Conservation (phyloP, 1,284 basidiomycete genomes). For the Ustilago vetiveriae region DNA sequence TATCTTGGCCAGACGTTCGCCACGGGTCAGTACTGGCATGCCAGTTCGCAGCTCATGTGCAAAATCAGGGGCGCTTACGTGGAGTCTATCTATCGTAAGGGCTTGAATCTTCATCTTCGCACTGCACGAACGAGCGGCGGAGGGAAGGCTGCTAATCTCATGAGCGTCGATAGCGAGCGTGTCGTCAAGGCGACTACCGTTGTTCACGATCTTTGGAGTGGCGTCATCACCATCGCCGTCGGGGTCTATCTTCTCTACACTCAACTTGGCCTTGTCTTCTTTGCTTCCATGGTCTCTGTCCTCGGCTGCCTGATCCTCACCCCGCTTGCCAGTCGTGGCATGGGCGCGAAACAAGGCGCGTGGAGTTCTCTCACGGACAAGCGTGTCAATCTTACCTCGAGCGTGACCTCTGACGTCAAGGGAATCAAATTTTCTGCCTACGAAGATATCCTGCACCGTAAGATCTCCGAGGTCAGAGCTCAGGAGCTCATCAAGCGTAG, state of each 20-base stretch:
- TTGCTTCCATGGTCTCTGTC: constrained; percentile 49
- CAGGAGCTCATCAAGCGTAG: constrained; percentile 35
- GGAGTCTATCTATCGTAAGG: constrained; percentile 58
- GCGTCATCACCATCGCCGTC: constrained; percentile 46
- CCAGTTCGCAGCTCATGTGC: constrained; percentile 42
- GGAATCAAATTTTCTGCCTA: constrained; percentile 62
- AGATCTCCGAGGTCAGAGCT: constrained; percentile 39
- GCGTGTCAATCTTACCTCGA: constrained; percentile 52
- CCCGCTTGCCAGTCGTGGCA: constrained; percentile 40
- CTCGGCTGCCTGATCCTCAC: constrained; percentile 39
- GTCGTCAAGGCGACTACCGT: constrained; percentile 45
- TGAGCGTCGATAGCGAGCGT: constrained; percentile 62
- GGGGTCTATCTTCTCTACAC: constrained; percentile 56
- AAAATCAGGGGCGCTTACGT: constrained; percentile 55
- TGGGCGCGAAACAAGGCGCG: constrained; percentile 42
- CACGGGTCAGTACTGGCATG: constrained; percentile 49
- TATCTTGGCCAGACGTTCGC: constrained; percentile 52
- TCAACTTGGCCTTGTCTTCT: constrained; percentile 49
- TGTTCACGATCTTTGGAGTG: constrained; percentile 54
- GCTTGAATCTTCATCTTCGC: constrained; percentile 51
- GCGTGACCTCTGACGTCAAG: constrained; percentile 54
- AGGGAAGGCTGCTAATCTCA: constrained; percentile 55
- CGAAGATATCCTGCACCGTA: constrained; percentile 45
- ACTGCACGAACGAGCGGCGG: constrained; percentile 53
- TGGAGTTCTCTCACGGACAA: constrained; percentile 55